These are phyloP conservation scores for Agapanthus africanus DNA, from an alignment of 106 monocot species.

Conservation along the genomic window DNA sequence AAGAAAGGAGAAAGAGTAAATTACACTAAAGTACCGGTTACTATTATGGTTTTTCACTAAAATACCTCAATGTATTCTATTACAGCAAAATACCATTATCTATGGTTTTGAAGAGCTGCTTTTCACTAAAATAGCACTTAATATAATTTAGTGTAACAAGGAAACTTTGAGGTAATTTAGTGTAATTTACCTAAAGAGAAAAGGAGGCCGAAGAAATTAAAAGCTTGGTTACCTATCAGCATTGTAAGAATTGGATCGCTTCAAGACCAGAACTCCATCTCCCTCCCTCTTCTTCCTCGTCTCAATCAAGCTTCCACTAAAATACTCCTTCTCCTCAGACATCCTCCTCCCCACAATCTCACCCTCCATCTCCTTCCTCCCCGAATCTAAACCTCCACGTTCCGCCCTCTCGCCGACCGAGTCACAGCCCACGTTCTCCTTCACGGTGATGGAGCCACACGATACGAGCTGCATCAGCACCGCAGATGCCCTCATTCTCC, in stretches of 20 bases:
- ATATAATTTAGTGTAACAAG: neutral
- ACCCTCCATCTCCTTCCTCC: slow-evolving; percentile 14
- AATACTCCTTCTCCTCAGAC: slow-evolving; percentile 63
- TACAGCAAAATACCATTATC: too few relatives aligned
- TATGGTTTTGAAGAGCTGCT: too few relatives aligned
- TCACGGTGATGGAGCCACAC: slow-evolving; percentile 51
- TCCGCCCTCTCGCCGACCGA: neutral
- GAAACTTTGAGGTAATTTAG: neutral
- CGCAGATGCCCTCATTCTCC: slow-evolving; percentile 50
- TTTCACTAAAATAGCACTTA: too few relatives aligned
- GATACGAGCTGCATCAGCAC: slow-evolving; percentile 80
- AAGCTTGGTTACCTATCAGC: slow-evolving; percentile 43
- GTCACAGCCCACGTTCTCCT: neutral
- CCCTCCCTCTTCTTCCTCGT: slow-evolving; percentile 45
- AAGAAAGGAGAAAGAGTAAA: too few relatives aligned
- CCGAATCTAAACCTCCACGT: slow-evolving; percentile 21
- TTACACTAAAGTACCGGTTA: too few relatives aligned
- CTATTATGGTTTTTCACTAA: too few relatives aligned
- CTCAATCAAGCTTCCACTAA: slow-evolving; percentile 82
- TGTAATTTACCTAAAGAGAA: neutral
- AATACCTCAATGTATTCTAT: too few relatives aligned
- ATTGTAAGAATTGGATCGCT: slow-evolving; percentile 72
- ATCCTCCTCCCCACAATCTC: slow-evolving; percentile 4
- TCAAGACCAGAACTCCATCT: slow-evolving; percentile 22
- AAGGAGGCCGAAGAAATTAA: neutral